Evolutionary conservation across 169 alveolate genomes (phyloP).

Genomic region (Theileria parva): DNA sequence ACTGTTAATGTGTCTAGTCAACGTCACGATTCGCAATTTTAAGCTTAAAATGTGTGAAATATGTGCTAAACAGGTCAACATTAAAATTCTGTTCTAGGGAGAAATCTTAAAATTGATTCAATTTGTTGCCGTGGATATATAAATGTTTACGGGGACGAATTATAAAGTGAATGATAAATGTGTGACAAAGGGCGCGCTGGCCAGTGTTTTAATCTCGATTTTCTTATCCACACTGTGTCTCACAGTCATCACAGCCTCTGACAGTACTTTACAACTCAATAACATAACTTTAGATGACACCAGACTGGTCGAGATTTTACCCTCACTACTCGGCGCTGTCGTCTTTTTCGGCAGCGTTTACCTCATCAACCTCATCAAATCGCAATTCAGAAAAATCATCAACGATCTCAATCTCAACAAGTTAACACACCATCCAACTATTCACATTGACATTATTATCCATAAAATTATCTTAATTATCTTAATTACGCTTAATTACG

Average conservation of each 20-base stretch:
- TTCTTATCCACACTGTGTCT: conserved; percentile 34
- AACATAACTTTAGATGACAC: conserved; percentile 23
- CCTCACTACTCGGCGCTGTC: conserved; percentile 51
- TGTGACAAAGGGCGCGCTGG: conserved; percentile 37
- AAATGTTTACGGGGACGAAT: background rate
- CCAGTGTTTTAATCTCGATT: conserved; percentile 14
- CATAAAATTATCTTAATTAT: too few species aligned
- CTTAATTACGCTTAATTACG: too few species aligned
- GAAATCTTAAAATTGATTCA: background rate
- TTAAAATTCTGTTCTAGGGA: background rate
- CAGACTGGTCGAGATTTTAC: conserved; percentile 38
- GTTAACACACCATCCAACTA: too few species aligned
- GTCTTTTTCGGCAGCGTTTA: conserved; percentile 45
- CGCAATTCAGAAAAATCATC: background rate
- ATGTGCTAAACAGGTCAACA: too few species aligned
- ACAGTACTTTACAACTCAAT: conserved; percentile 1
- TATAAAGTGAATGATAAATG: conserved; percentile 17
- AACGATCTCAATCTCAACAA: conserved; percentile 8
- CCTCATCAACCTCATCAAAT: conserved; percentile 26
- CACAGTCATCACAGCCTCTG: conserved; percentile 47
- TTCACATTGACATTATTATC: too few species aligned
- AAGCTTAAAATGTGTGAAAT: too few species aligned
- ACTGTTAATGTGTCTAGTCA: too few species aligned
- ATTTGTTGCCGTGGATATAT: background rate
- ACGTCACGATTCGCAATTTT: too few species aligned